A percentile compares a stretch with the other conserved stretches of the same genome.
Evolutionary conservation across 2,329 filamentous ascomycete genomes (phyloP).

Genomic region (Curvularia verruculosa): DNA sequence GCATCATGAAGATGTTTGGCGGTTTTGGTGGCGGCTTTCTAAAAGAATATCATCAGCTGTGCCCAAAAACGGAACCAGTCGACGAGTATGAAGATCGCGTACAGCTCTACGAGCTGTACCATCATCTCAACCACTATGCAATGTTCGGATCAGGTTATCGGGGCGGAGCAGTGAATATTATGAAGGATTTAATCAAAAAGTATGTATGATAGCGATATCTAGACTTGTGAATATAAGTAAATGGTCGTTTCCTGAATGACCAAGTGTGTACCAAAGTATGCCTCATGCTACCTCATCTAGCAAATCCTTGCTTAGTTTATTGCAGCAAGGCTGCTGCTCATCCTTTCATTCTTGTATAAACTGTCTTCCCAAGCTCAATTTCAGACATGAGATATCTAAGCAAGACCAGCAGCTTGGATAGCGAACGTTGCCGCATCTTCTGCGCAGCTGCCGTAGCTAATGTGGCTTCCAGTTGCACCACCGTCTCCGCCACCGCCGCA

Average conservation of each 20-base stretch:
- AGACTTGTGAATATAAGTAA: not conserved
- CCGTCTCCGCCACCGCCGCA: constrained; percentile 36
- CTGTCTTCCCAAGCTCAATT: not conserved
- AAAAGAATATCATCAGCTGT: constrained; percentile 75
- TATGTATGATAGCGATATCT: constrained; percentile 67
- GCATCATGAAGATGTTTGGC: constrained; percentile 97
- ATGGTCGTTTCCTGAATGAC: not conserved
- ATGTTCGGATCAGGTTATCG: constrained; percentile 84
- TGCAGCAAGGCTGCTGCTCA: not conserved
- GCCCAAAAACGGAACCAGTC: constrained; percentile 79
- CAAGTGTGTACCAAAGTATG: constrained; percentile 15
- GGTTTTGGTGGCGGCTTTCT: constrained; percentile 77
- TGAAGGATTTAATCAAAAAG: constrained; percentile 74
- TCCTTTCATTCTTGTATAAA: not conserved
- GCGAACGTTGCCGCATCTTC: constrained; percentile 36
- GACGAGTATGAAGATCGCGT: constrained; percentile 87
- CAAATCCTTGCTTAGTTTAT: not conserved
- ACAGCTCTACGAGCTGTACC: constrained; percentile 84
- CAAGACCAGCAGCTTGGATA: constrained; percentile 33
- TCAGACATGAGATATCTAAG: constrained; percentile 1
- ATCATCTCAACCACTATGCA: constrained; percentile 87
- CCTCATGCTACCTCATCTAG: not conserved
- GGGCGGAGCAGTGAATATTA: constrained; percentile 76
- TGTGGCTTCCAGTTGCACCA: constrained; percentile 34
- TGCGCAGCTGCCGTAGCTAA: constrained; percentile 38